These are phyloP conservation scores for Santalum album DNA, from an alignment of 164 flowering plant species.

Conservation along the genomic window DNA sequence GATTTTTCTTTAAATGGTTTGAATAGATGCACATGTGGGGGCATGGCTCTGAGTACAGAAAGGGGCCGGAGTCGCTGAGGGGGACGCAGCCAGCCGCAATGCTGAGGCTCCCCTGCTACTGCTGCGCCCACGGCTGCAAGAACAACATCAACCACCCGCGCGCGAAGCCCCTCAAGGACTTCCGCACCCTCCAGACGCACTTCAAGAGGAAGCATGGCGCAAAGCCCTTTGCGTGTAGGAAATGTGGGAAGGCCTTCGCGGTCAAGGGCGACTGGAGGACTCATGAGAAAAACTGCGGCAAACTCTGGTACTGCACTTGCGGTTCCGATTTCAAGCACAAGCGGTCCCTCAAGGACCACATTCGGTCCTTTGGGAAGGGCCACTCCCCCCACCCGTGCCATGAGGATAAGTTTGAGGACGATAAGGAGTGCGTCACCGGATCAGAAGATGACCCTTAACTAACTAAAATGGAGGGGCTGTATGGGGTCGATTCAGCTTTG, in stretches of 20 bases:
- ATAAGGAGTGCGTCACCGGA: slow-evolving; percentile 45
- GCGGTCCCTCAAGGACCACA: slow-evolving; percentile 72
- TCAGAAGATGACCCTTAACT: slow-evolving; percentile 39
- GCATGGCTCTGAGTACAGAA: slow-evolving; percentile 69
- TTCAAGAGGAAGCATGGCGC: slow-evolving; percentile 76
- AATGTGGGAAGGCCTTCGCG: slow-evolving; percentile 59
- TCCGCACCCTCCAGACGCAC: slow-evolving; percentile 73
- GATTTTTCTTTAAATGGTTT: too few species aligned
- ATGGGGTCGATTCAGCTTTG: too few species aligned
- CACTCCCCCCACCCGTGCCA: slow-evolving; percentile 55
- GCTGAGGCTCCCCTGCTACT: slow-evolving; percentile 76
- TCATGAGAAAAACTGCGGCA: slow-evolving; percentile 79
- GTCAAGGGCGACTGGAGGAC: slow-evolving; percentile 82
- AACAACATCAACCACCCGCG: slow-evolving; percentile 81
- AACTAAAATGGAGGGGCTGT: too few species aligned
- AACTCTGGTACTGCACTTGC: slow-evolving; percentile 71
- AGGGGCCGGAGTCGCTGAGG: slow-evolving; percentile 70
- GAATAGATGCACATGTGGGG: slow-evolving; percentile 92
- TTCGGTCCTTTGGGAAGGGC: slow-evolving; percentile 60
- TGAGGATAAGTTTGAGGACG: slow-evolving; percentile 37
- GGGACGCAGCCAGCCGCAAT: slow-evolving; percentile 72
- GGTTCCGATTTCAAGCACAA: slow-evolving; percentile 84
- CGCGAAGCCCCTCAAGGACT: slow-evolving; percentile 66
- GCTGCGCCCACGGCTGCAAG: slow-evolving; percentile 72
- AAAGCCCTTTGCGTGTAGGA: slow-evolving; percentile 59